Evolutionary conservation across 345 rosid genomes (phyloP).

Genomic region (thale cress (Arabidopsis thaliana)): TAIR10.1 NC_003075.7:11580501-11581000

Average conservation of each 20-base stretch:
- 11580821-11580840: constrained; percentile 68
- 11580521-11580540: constrained; percentile 4
- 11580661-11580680: constrained; percentile 71
- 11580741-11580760: constrained; percentile 17
- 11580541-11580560: constrained; percentile 8
- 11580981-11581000: constrained; percentile 12
- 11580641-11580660: constrained; percentile 75
- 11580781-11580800: constrained; percentile 60
- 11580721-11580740: constrained; percentile 18
- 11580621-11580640: constrained; percentile 67
- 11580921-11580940: constrained; percentile 56
- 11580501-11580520: constrained; percentile 15
- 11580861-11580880: constrained; percentile 32
- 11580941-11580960: neutral
- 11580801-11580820: constrained; percentile 87
- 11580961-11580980: neutral
- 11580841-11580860: constrained; percentile 61
- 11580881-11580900: constrained; percentile 40
- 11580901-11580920: constrained; percentile 44
- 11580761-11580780: constrained; percentile 21
- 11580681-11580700: constrained; percentile 63
- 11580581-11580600: constrained; percentile 92
- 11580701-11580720: constrained; percentile 47
- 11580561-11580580: constrained; percentile 29
- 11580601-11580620: constrained; percentile 84